Evolutionary conservation across 306 rosid species (phyloP).

Genomic region (Urtica urens): DNA sequence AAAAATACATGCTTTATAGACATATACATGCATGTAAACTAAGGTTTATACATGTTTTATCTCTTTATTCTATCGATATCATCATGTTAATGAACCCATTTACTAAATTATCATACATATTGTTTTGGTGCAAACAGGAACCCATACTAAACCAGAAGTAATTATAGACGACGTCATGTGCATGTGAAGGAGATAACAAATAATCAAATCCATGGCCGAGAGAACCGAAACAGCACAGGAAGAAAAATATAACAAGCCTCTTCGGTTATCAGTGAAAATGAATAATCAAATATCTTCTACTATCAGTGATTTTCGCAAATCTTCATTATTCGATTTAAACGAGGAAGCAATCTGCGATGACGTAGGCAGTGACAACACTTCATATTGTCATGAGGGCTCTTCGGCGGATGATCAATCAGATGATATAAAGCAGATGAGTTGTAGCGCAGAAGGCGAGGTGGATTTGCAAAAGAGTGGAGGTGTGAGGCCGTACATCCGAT

Average conservation of each 20-base stretch:
- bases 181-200: background rate
- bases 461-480: constrained; percentile 23
- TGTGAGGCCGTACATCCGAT: constrained; percentile 64
- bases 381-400: background rate
- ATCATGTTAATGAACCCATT: no score
- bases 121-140: no score
- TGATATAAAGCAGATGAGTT: background rate
- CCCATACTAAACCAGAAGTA: no score
- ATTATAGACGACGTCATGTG: no score
- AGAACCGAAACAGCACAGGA: constrained; percentile 5
- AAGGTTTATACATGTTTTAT: no score
- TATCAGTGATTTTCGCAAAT: background rate
- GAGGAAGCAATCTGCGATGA: constrained; percentile 13
- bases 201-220: constrained; percentile 7
- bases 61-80: no score
- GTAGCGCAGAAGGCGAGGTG: background rate
- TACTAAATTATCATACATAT: no score
- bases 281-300: constrained; percentile 4
- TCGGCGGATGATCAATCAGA: background rate
- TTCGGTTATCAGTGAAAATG: constrained; percentile 8
- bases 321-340: constrained; percentile 21
- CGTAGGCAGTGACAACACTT: background rate
- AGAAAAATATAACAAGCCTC: background rate
- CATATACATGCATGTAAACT: no score
- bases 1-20: no score